These are phyloP conservation scores for Candida piceae DNA, from an alignment of 805 yeast species.

Conservation along the genomic window DNA sequence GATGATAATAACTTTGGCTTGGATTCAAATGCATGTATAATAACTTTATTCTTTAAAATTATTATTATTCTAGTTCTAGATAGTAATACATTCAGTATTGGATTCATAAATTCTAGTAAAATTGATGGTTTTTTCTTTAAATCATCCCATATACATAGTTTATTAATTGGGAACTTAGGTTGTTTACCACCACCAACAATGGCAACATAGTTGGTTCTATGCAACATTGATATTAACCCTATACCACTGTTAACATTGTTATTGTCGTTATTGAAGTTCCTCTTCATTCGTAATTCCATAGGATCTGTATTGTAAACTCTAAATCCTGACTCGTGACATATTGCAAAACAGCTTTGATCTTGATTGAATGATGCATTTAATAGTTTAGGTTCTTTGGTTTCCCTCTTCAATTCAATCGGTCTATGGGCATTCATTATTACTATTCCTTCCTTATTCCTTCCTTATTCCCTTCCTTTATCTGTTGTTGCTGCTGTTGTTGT, in stretches of 20 bases:
- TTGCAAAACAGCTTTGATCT: constrained; percentile 85
- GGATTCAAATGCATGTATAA: constrained; percentile 74
- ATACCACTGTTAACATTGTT: constrained; percentile 44
- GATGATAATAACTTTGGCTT: constrained; percentile 65
- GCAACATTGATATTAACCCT: constrained; percentile 75
- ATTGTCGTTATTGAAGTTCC: constrained; percentile 35
- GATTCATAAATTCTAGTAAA: constrained; percentile 68
- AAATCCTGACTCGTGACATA: constrained; percentile 78
- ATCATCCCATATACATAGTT: constrained; percentile 90
- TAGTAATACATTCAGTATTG: constrained; percentile 67
- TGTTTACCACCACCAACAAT: constrained; percentile 84
- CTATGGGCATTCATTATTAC: constrained; percentile 33
- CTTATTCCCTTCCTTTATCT: too few relatives aligned
- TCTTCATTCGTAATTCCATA: constrained; percentile 63
- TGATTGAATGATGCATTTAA: constrained; percentile 74
- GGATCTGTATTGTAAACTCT: constrained; percentile 86
- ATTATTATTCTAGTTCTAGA: constrained; percentile 75
- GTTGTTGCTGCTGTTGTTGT: too few relatives aligned
- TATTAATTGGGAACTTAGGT: constrained; percentile 75
- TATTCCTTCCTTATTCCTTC: too few relatives aligned
- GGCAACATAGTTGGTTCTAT: constrained; percentile 86
- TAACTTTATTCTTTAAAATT: constrained; percentile 59
- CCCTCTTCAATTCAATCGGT: constrained; percentile 18
- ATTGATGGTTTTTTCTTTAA: constrained; percentile 68
- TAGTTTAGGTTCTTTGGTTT: constrained; percentile 32